Base-by-base conservation (phyloP, 1,139 yeast genomes). In the Barnettozyma hawaiiensis region DNA sequence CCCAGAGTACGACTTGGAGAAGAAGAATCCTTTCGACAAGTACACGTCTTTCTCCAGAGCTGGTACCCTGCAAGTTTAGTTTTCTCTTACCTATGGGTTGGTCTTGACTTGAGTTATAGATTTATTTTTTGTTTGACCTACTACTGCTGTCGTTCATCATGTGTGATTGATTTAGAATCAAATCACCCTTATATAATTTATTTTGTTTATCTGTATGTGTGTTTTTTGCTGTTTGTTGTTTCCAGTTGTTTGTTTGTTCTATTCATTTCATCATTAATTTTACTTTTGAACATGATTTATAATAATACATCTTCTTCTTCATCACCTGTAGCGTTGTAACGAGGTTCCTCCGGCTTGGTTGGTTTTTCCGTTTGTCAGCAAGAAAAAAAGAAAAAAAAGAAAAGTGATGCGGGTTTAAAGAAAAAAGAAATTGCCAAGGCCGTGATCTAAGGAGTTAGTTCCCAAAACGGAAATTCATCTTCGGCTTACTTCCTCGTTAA, bases 1-100 rank as follows among this genome's bases (percentile, higher is more conserved):
- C 55, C 84, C 86, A 14, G 85, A 79, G 57, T 69, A 73, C 47
- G 87, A 81, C 49, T 67, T 80, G 61, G 85, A 79, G 56, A 73
- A 57, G 42, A 70, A 67, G 49, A 77, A 78, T 60, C 85, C 86
- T 31, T 81, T 81, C 62, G 70, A 77, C 50, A 76, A 73, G 55
- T 81, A 78, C 53, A 73, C 78, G 7, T 71, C 80, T 8, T 76
- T 77, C 51, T 75, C 81, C 16, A 71, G 78, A 60, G 61, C 55
- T 31, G 51, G 49, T 41, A 53, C 58, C 7, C 45, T 51, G 35
- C 53, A 48, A 35, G 52, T 40, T 19, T 48, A 23, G 21, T 7
- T 22, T 11, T 22, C 5, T 20, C n/a, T 18, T 31, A 15, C 23
- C 21, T 10, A 8, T 32, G 12, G 18, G 10, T 14, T 2, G n/a